These are phyloP conservation scores for Tolypocladium ophioglossoides DNA, from an alignment of 2,329 filamentous ascomycete species.

Conservation along the genomic window DNA sequence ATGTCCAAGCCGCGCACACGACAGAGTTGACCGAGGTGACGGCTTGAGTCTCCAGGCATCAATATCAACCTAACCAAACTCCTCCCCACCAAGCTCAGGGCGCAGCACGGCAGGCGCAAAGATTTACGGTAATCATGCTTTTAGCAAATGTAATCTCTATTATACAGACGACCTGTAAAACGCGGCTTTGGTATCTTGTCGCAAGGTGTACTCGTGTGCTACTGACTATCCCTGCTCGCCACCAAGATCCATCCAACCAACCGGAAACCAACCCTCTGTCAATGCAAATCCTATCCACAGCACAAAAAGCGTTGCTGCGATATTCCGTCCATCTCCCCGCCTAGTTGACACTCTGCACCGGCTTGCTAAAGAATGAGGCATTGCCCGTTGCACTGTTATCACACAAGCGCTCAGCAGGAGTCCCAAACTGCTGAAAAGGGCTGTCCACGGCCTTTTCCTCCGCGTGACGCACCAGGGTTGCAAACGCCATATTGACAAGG, in stretches of 20 bases:
- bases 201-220: constrained; percentile 1
- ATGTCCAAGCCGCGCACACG: too few species aligned
- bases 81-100: too few species aligned
- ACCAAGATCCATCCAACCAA: constrained; percentile 4
- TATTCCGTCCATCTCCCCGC: neutral
- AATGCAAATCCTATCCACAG: neutral
- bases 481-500: constrained; percentile 31
- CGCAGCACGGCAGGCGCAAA: neutral
- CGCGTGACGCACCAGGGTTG: constrained; percentile 11
- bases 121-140: neutral
- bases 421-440: neutral
- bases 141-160: neutral
- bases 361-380: neutral
- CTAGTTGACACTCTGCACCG: neutral
- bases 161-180: neutral
- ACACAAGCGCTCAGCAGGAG: neutral
- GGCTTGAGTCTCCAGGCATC: too few species aligned
- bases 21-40: too few species aligned
- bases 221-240: neutral
- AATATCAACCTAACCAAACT: neutral
- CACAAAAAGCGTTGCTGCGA: neutral
- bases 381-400: neutral
- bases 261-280: constrained; percentile 1
- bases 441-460: neutral
- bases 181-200: neutral